phyloP scores from a whole-genome alignment of 1,284 basidiomycete genomes.

The Phenoliferia sp. region DNA sequence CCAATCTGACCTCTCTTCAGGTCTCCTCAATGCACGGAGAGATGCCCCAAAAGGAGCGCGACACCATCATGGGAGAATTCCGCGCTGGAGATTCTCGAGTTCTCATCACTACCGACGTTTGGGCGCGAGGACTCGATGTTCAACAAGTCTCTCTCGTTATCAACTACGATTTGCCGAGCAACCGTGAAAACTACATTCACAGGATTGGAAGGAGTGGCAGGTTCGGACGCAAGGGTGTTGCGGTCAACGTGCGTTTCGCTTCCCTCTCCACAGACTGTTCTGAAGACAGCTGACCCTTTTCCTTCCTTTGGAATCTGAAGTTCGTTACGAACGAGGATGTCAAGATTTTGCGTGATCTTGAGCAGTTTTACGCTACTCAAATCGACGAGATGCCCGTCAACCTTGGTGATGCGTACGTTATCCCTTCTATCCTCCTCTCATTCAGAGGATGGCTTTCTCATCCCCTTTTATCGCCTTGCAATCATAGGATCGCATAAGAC shows the following conservation, averaged over 20 bases:
- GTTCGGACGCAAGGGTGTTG: conserved; percentile 24
- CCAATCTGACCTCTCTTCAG: background rate
- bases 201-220: conserved; percentile 93
- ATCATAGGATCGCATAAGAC: too few relatives aligned
- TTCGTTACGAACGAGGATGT: conserved; percentile 89
- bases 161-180: conserved; percentile 50
- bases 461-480: too few relatives aligned
- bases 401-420: too few relatives aligned
- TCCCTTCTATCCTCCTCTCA: too few relatives aligned
- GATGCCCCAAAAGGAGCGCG: conserved; percentile 97
- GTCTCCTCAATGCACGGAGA: conserved; percentile 67
- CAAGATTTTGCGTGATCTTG: conserved; percentile 82
- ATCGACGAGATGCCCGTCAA: conserved; percentile 16
- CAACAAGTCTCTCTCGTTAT: conserved; percentile 81
- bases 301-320: conserved; percentile 50
- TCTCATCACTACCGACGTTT: conserved; percentile 91
- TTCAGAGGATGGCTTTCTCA: too few relatives aligned
- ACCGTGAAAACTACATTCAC: conserved; percentile 98
- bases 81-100: conserved; percentile 90
- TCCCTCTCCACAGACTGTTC: background rate
- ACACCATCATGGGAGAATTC: conserved; percentile 99
- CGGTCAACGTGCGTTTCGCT: conserved; percentile 22
- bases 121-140: conserved; percentile 98
- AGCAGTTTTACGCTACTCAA: conserved; percentile 49
- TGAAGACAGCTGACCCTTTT: conserved; percentile 9